Evolutionary conservation across 1,284 basidiomycete genomes (phyloP).

Genomic region (Cutaneotrichosporon sp.): DNA sequence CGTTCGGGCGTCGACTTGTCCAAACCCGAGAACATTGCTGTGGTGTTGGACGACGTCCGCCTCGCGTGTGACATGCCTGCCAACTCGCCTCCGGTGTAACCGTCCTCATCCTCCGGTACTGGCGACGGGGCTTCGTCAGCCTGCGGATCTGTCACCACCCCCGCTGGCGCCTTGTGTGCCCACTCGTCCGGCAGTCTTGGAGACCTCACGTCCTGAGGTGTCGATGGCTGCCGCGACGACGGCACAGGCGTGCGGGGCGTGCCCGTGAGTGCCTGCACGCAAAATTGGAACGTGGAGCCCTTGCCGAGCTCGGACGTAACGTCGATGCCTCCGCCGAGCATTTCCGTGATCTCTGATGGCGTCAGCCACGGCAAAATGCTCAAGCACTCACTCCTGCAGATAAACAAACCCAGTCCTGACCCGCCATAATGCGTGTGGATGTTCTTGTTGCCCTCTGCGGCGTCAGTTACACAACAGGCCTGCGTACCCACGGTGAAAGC

Average conservation of each 20-base stretch:
- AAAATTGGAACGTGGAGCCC: constrained; percentile 49
- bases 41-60: too few relatives aligned
- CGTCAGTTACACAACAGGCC: too few relatives aligned
- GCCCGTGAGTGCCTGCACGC: constrained; percentile 14
- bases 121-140: too few relatives aligned
- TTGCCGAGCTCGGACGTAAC: constrained; percentile 24
- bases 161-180: too few relatives aligned
- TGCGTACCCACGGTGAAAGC: constrained; percentile 20
- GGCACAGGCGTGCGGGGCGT: not conserved
- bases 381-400: constrained; percentile 23
- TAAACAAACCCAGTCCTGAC: constrained; percentile 35
- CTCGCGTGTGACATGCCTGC: too few relatives aligned
- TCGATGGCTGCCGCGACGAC: not conserved
- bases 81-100: too few relatives aligned
- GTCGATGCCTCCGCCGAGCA: constrained; percentile 32
- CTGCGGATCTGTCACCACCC: too few relatives aligned
- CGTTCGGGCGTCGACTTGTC: not conserved
- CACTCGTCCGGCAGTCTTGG: not conserved
- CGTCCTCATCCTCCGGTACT: too few relatives aligned
- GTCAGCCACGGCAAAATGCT: not conserved
- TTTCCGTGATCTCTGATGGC: constrained; percentile 25
- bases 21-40: too few relatives aligned
- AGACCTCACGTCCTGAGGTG: not conserved
- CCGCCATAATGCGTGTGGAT: constrained; percentile 35
- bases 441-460: constrained; percentile 24